These are phyloP conservation scores for Agastache rugosa DNA, from an alignment of 257 asterid species.

Conservation along the genomic window DNA sequence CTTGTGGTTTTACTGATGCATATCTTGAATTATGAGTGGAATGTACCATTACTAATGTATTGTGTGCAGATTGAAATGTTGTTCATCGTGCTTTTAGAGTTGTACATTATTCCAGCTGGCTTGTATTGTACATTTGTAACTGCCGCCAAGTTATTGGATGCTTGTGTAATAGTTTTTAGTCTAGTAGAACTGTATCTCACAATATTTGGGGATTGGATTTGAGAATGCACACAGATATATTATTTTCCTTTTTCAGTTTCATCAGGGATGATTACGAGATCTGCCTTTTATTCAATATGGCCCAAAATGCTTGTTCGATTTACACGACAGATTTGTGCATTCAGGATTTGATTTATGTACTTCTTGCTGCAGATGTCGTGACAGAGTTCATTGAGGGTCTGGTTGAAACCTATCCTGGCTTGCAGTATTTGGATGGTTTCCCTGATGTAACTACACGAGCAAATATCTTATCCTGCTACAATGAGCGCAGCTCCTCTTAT, in stretches of 20 bases:
- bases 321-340: not conserved
- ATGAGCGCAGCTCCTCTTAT: not conserved
- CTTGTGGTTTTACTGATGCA: slow-evolving; percentile 17
- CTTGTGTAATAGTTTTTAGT: not conserved
- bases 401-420: slow-evolving; percentile 89
- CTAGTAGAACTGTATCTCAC: not conserved
- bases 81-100: slow-evolving; percentile 17
- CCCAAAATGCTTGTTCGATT: not conserved
- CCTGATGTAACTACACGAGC: slow-evolving; percentile 62
- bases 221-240: slow-evolving; percentile 7
- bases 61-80: slow-evolving; percentile 17
- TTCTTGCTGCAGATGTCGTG: slow-evolving; percentile 78
- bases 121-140: not conserved
- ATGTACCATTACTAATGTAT: slow-evolving; percentile 17
- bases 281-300: slow-evolving; percentile 21
- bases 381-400: slow-evolving; percentile 96
- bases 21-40: slow-evolving; percentile 14
- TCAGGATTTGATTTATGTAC: slow-evolving; percentile 25
- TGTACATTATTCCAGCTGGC: slow-evolving; percentile 20
- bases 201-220: slow-evolving; percentile 17
- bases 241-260: not conserved
- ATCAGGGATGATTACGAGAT: slow-evolving; percentile 18
- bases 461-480: slow-evolving; percentile 15
- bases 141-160: slow-evolving; percentile 22
- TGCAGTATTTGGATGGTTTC: slow-evolving; percentile 97